phyloP scores from a whole-genome alignment of 495 filamentous ascomycete species.

The Pseudomonodictys pantanalensis region DNA sequence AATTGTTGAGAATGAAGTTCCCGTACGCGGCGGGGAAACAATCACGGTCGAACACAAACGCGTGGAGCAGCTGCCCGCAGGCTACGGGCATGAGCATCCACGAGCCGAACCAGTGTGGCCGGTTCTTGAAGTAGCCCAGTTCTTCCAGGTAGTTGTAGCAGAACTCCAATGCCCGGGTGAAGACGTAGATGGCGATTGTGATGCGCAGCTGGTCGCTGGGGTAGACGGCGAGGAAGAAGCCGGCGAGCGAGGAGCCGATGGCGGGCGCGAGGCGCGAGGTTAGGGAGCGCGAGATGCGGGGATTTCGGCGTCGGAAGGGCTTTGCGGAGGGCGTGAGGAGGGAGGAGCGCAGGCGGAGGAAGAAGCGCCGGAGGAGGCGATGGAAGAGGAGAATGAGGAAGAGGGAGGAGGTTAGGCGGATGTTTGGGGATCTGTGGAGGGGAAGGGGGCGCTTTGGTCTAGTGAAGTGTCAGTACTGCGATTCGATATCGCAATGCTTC shows the following conservation, averaged over 20 bases:
- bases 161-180: conserved; percentile 79
- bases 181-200: conserved; percentile 73
- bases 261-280: conserved; percentile 82
- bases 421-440: conserved; percentile 65
- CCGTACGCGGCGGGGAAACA: conserved; percentile 74
- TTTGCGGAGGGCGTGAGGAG: conserved; percentile 70
- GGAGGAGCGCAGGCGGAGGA: conserved; percentile 71
- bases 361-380: conserved; percentile 85
- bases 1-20: conserved; percentile 69
- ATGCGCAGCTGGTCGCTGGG: conserved; percentile 74
- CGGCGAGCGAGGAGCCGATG: conserved; percentile 81
- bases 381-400: conserved; percentile 84
- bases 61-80: conserved; percentile 85
- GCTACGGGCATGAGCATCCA: conserved; percentile 95
- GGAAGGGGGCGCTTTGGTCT: conserved; percentile 45
- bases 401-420: conserved; percentile 75
- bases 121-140: conserved; percentile 71
- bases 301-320: conserved; percentile 80
- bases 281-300: conserved; percentile 65
- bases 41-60: conserved; percentile 89
- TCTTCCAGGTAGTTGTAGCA: conserved; percentile 79
- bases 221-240: conserved; percentile 73
- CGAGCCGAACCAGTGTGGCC: conserved; percentile 87
- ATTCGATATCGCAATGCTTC: background rate
- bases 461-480: background rate